phyloP scores from a whole-genome alignment of 345 rosid species.

The Pistacia integerrima region DNA sequence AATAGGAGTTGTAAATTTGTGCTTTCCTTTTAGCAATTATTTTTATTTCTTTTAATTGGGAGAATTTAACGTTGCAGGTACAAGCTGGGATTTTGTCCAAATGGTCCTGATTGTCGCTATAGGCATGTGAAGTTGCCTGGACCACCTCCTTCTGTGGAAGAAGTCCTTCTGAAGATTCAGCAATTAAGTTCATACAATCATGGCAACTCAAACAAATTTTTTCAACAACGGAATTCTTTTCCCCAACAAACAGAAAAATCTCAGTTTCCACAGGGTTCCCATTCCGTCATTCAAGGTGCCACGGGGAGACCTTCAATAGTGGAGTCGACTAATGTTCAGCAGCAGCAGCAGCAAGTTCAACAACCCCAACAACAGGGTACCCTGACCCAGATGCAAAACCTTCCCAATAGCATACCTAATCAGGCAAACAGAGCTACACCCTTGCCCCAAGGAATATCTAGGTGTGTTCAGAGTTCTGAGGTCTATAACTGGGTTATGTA shows the following conservation, averaged over 20 bases:
- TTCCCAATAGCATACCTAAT: constrained; percentile 51
- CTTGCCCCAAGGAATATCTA: constrained; percentile 98
- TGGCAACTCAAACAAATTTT: constrained; percentile 65
- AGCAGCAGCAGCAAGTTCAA: constrained; percentile 64
- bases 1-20: background rate
- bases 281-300: constrained; percentile 43
- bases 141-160: constrained; percentile 95
- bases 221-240: constrained; percentile 63
- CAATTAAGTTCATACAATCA: constrained; percentile 67
- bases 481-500: constrained; percentile 71
- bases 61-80: constrained; percentile 53
- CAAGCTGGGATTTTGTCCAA: constrained; percentile 98
- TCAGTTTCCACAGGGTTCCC: constrained; percentile 55
- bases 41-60: background rate
- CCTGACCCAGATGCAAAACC: constrained; percentile 68
- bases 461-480: constrained; percentile 95
- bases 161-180: constrained; percentile 95
- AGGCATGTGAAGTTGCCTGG: constrained; percentile 94
- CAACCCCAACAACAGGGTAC: constrained; percentile 65
- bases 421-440: constrained; percentile 73
- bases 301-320: constrained; percentile 40
- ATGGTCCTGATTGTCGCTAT: constrained; percentile 95
- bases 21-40: background rate
- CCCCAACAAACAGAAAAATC: constrained; percentile 65
- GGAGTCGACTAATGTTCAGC: constrained; percentile 50